Conservation (phyloP, 2,329 filamentous ascomycete species). For the Trichoderma citrinoviride region DNA sequence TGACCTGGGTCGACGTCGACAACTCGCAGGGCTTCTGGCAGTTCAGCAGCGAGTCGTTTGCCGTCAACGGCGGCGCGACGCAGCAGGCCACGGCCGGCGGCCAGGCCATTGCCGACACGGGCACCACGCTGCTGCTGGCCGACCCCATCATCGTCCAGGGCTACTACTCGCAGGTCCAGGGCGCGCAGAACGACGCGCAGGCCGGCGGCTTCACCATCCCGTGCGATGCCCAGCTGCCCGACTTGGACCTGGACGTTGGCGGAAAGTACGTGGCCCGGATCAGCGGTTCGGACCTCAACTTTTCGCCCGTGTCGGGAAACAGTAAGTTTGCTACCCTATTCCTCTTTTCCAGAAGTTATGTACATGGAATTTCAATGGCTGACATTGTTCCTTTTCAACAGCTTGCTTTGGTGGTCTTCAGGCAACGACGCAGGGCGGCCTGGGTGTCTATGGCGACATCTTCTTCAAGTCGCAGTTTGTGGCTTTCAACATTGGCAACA, state of each 20-base stretch:
- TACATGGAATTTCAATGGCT: neutral
- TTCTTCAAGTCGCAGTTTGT: constrained; percentile 62
- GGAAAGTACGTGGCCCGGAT: constrained; percentile 57
- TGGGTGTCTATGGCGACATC: constrained; percentile 63
- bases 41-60: constrained; percentile 51
- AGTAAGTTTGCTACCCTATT: constrained; percentile 43
- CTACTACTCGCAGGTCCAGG: constrained; percentile 49
- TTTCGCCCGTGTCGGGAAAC: constrained; percentile 48
- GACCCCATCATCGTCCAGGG: constrained; percentile 50
- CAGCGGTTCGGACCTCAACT: constrained; percentile 53
- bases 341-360: neutral
- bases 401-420: constrained; percentile 69
- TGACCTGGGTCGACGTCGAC: constrained; percentile 62
- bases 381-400: constrained; percentile 30
- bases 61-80: constrained; percentile 45
- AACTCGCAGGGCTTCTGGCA: constrained; percentile 64
- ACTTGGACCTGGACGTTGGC: constrained; percentile 56
- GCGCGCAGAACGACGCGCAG: constrained; percentile 41
- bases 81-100: constrained; percentile 39
- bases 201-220: constrained; percentile 48
- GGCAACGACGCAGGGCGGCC: constrained; percentile 45
- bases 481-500: constrained; percentile 56
- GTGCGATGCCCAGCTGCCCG: constrained; percentile 46
- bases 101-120: constrained; percentile 55
- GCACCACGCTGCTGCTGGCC: constrained; percentile 62